phyloP scores from a whole-genome alignment of 1,284 basidiomycete species.

The Apiotrichum sp. region DNA sequence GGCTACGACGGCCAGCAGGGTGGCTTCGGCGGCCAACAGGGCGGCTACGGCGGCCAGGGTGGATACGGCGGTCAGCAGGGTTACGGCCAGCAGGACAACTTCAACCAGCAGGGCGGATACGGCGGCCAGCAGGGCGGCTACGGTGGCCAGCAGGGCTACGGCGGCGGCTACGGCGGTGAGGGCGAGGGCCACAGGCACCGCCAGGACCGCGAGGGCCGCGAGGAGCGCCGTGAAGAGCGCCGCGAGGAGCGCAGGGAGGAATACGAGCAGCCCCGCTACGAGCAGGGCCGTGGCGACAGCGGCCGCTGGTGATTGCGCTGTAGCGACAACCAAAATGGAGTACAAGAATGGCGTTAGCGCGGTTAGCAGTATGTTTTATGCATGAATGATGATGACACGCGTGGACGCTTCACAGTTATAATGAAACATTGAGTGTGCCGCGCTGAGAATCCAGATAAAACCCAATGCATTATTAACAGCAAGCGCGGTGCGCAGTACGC shows the following conservation, averaged over 20 bases:
- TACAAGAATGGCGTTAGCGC: too few relatives aligned
- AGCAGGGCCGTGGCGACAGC: neutral
- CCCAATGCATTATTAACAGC: neutral
- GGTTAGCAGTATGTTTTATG: too few relatives aligned
- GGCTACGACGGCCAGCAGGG: neutral
- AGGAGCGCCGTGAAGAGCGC: constrained; percentile 3
- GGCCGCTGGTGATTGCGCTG: neutral
- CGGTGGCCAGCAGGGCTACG: neutral
- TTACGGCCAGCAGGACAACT: neutral
- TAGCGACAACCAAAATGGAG: too few relatives aligned
- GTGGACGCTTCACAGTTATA: too few relatives aligned
- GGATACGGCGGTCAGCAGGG: too few relatives aligned
- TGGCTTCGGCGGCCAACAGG: constrained; percentile 2
- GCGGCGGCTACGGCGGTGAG: constrained; percentile 6
- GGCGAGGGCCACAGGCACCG: constrained; percentile 3
- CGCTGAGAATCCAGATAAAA: too few relatives aligned
- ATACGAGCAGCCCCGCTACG: neutral
- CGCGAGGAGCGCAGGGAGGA: neutral
- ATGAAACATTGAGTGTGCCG: too few relatives aligned
- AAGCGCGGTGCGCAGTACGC: neutral
- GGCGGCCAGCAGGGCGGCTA: neutral
- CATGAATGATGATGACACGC: too few relatives aligned
- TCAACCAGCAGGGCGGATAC: too few relatives aligned
- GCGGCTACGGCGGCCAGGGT: constrained; percentile 1
- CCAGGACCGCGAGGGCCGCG: neutral